phyloP scores from a whole-genome alignment of 176 grass and related monocot species.

The Raddia distichophylla region DNA sequence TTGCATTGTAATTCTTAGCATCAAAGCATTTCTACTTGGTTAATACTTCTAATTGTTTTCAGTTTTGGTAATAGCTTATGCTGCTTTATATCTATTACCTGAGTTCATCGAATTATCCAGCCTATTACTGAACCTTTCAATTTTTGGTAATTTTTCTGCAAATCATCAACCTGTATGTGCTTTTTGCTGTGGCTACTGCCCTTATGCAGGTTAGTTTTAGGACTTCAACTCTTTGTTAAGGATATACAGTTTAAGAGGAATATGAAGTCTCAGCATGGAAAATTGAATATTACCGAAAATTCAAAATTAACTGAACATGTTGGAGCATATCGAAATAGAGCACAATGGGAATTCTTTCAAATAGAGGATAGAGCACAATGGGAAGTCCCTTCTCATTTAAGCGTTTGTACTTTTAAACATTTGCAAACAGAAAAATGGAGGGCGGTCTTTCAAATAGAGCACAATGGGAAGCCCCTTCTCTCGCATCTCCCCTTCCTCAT shows the following conservation, averaged over 20 bases:
- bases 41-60: background rate
- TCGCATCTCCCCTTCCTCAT: background rate
- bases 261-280: background rate
- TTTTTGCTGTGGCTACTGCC: constrained; percentile 61
- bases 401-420: no score
- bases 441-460: no score
- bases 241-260: constrained; percentile 1
- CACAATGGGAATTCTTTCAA: no score
- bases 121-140: background rate
- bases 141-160: constrained; percentile 38
- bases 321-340: background rate
- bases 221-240: background rate
- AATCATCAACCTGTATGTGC: constrained; percentile 89
- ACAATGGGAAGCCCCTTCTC: no score
- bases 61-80: no score
- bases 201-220: constrained; percentile 55
- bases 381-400: no score
- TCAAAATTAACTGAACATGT: background rate
- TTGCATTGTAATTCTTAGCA: background rate
- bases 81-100: background rate
- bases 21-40: background rate
- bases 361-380: no score
- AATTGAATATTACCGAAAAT: background rate
- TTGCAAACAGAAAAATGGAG: no score
- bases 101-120: background rate